Conservation (phyloP, 805 yeast species). For the Zygoascus flipseniorum region DNA sequence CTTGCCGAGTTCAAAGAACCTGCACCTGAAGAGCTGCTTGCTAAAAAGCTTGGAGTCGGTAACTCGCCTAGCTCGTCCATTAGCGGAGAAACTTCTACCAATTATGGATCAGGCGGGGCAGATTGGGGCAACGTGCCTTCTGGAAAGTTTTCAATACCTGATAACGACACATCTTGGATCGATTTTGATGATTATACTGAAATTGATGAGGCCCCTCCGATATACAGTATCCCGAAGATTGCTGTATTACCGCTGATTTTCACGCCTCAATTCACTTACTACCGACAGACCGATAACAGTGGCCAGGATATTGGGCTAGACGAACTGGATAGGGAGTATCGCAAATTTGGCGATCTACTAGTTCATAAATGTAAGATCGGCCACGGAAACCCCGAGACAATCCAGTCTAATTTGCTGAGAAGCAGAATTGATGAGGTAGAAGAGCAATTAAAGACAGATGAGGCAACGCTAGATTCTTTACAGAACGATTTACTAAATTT, state of each 20-base stretch:
- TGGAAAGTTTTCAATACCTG: conserved; percentile 25
- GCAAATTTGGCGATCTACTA: conserved; percentile 44
- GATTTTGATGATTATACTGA: conserved; percentile 73
- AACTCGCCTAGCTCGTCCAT: conserved; percentile 9
- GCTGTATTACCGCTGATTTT: conserved; percentile 52
- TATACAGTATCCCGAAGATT: conserved; percentile 30
- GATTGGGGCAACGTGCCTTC: conserved; percentile 17
- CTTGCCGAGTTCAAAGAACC: conserved; percentile 56
- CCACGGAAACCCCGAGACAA: conserved; percentile 21
- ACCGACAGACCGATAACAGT: conserved; percentile 48
- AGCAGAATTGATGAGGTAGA: conserved; percentile 23
- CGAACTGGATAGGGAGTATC: conserved; percentile 18
- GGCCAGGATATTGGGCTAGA: conserved; percentile 11
- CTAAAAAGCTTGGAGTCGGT: conserved; percentile 16
- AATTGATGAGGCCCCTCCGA: conserved; percentile 35
- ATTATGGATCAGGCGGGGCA: conserved; percentile 6
- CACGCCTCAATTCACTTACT: conserved; percentile 63
- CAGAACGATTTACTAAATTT: conserved; percentile 14
- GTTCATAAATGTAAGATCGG: conserved; percentile 56
- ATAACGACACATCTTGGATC: conserved; percentile 46
- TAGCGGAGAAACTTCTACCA: conserved; percentile 9
- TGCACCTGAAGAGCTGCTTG: conserved; percentile 37
- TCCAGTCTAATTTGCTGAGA: conserved; percentile 22
- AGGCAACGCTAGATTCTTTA: conserved; percentile 27
- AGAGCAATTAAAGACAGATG: conserved; percentile 25